Conservation (phyloP, 108 stramenopile species). For the Skeletonema marinoi region DNA sequence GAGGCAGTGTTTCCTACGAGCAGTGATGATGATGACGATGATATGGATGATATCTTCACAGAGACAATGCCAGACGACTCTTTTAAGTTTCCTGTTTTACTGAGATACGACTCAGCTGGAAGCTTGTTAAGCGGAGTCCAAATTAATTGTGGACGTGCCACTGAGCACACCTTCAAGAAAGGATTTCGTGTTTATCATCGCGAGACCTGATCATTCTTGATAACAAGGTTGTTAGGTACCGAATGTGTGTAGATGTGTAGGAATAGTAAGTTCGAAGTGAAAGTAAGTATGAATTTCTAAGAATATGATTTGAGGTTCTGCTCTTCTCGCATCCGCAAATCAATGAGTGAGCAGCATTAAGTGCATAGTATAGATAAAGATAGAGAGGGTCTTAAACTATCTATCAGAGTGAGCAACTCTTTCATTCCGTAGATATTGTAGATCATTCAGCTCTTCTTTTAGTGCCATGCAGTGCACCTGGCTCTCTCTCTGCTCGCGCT, state of each 20-base stretch:
- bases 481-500: too few species aligned
- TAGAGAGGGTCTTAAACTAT: too few species aligned
- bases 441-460: too few species aligned
- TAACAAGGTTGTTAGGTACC: background rate
- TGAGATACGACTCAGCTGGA: conserved; percentile 15
- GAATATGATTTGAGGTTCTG: background rate
- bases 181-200: conserved; percentile 19
- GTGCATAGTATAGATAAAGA: too few species aligned
- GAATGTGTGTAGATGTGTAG: background rate
- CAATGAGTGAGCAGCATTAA: too few species aligned
- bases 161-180: background rate
- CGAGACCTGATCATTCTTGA: background rate
- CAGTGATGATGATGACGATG: background rate
- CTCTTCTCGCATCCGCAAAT: too few species aligned
- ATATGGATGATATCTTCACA: background rate
- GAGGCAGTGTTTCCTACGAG: conserved; percentile 6
- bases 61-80: background rate
- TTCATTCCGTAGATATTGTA: too few species aligned
- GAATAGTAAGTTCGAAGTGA: background rate
- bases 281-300: background rate
- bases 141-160: background rate
- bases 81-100: conserved; percentile 8
- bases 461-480: too few species aligned
- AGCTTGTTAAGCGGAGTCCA: conserved; percentile 14
- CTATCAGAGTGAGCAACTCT: too few species aligned